phyloP scores from a whole-genome alignment of 352 stramenopile species.

The Phytophthora pinifolia region DNA sequence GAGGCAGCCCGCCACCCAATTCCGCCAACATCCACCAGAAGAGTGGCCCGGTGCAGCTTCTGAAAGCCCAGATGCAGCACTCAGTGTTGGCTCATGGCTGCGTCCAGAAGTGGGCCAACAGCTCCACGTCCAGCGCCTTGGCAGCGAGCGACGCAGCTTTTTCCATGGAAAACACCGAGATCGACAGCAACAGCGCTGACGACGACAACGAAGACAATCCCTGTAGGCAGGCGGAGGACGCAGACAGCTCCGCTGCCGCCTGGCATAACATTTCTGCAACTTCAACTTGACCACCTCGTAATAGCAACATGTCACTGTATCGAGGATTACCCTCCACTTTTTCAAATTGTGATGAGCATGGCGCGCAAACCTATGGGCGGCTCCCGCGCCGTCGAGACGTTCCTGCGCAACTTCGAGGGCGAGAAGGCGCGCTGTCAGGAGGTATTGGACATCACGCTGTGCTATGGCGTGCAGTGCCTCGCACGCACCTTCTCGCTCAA shows the following conservation, averaged over 20 bases:
- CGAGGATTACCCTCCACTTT: not conserved
- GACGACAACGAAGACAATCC: conserved; percentile 13
- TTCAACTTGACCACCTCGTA: conserved; percentile 12
- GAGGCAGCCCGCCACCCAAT: conserved; percentile 10
- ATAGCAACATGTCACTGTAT: conserved; percentile 3
- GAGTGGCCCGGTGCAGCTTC: conserved; percentile 34
- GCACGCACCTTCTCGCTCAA: conserved; percentile 65
- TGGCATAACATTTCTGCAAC: conserved; percentile 12
- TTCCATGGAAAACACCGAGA: conserved; percentile 3
- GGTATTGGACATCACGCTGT: conserved; percentile 68
- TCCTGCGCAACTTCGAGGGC: conserved; percentile 64
- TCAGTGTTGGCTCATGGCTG: conserved; percentile 57
- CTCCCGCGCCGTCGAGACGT: conserved; percentile 57
- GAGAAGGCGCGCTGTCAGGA: conserved; percentile 51
- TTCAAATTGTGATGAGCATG: conserved; percentile 28
- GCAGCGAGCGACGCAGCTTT: conserved; percentile 5
- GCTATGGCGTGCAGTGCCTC: conserved; percentile 73
- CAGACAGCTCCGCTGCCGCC: conserved; percentile 12
- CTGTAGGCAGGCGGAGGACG: conserved; percentile 1
- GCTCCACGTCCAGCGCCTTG: conserved; percentile 20
- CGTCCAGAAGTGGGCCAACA: conserved; percentile 56
- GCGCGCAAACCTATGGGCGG: conserved; percentile 9
- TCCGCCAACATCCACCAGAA: conserved; percentile 11
- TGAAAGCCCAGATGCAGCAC: conserved; percentile 56
- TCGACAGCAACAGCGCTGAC: not conserved